These are phyloP conservation scores for Sclerotinia borealis DNA, from an alignment of 2,329 filamentous ascomycete genomes.

Conservation along the genomic window DNA sequence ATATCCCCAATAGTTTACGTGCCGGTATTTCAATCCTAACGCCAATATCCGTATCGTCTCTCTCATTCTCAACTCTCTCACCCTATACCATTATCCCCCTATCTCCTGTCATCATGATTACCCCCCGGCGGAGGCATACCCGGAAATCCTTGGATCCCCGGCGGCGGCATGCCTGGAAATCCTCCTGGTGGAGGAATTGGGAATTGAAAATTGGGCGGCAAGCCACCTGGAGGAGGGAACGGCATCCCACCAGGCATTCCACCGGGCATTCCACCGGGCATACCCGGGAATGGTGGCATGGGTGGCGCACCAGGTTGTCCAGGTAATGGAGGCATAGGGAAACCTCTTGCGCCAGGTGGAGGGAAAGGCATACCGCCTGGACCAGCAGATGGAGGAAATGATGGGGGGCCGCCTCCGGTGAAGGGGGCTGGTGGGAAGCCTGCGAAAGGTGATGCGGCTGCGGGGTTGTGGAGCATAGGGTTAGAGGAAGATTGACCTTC, in stretches of 20 bases:
- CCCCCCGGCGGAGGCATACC: slow-evolving; percentile 8
- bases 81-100: slow-evolving; percentile 1
- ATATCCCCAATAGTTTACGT: not conserved
- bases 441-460: slow-evolving; percentile 45
- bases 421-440: slow-evolving; percentile 44
- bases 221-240: slow-evolving; percentile 40
- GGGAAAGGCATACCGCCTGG: slow-evolving; percentile 24
- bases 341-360: slow-evolving; percentile 26
- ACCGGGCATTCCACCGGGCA: slow-evolving; percentile 33
- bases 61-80: not conserved
- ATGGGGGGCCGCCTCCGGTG: slow-evolving; percentile 43
- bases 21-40: slow-evolving; percentile 1
- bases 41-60: not conserved
- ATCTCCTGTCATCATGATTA: slow-evolving; percentile 6
- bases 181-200: slow-evolving; percentile 31
- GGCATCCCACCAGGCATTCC: slow-evolving; percentile 33
- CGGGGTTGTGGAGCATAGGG: slow-evolving; percentile 56
- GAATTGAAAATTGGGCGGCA: slow-evolving; percentile 48
- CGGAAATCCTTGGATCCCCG: not conserved
- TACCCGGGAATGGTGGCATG: slow-evolving; percentile 27
- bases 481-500: slow-evolving; percentile 85
- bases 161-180: slow-evolving; percentile 19
- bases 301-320: slow-evolving; percentile 18
- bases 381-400: not conserved
- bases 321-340: slow-evolving; percentile 26